These are phyloP conservation scores for Sporothrix sp. DNA, from an alignment of 2,329 filamentous ascomycete genomes.

Conservation along the genomic window DNA sequence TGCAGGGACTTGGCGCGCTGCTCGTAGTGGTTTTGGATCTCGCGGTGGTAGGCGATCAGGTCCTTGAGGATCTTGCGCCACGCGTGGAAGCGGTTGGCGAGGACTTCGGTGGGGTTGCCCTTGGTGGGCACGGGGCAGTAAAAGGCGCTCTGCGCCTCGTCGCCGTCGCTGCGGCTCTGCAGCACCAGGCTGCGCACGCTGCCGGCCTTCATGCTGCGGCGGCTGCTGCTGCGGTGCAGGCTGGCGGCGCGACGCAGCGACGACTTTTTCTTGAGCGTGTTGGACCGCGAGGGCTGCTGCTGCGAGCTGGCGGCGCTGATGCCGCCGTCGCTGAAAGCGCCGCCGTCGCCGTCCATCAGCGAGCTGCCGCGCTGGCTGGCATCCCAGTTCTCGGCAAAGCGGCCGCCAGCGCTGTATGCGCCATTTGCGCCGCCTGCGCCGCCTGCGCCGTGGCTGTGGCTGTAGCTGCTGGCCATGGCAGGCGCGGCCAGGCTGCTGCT, in stretches of 20 bases:
- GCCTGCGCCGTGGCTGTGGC: background rate
- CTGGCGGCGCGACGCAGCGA: constrained; percentile 67
- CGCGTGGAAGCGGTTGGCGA: constrained; percentile 83
- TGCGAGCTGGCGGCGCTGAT: constrained; percentile 18
- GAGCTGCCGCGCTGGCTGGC: constrained; percentile 57
- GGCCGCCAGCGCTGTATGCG: constrained; percentile 29
- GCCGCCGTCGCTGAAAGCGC: constrained; percentile 33
- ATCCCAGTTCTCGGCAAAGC: constrained; percentile 64
- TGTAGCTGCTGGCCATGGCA: constrained; percentile 14
- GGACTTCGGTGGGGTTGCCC: constrained; percentile 76
- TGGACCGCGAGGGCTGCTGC: constrained; percentile 38
- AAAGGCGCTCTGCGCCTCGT: constrained; percentile 74
- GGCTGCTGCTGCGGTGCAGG: constrained; percentile 69
- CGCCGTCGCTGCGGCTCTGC: constrained; percentile 57
- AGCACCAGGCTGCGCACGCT: constrained; percentile 74
- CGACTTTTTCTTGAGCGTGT: constrained; percentile 81
- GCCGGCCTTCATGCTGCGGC: constrained; percentile 71
- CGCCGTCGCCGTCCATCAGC: constrained; percentile 41
- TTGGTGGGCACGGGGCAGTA: constrained; percentile 80
- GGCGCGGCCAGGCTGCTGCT: constrained; percentile 8
- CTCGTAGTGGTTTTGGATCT: constrained; percentile 85
- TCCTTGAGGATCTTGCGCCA: constrained; percentile 96
- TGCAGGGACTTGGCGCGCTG: constrained; percentile 69
- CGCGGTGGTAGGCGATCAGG: constrained; percentile 85
- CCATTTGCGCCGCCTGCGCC: too few relatives aligned